These are phyloP conservation scores for Trifolium pratense DNA, from an alignment of 306 rosid genomes.

Conservation along the genomic window DNA sequence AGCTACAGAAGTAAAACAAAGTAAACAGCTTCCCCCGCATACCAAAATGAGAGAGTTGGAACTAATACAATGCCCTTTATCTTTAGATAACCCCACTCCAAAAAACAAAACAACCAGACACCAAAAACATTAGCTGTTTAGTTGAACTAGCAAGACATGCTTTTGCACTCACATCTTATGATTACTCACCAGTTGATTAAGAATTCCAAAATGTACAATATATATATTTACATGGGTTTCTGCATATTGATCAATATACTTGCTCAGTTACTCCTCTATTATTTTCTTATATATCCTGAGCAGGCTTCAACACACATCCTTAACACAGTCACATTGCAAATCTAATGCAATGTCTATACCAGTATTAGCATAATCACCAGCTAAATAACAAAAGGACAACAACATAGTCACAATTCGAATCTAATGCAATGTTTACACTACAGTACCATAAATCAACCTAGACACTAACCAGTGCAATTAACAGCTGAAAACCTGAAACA, in stretches of 20 bases:
- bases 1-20: slow-evolving; percentile 3
- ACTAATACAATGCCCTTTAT: not conserved
- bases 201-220: slow-evolving; percentile 24
- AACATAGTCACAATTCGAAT: not conserved
- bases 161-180: not conserved
- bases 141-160: not conserved
- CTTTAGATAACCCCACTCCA: not conserved
- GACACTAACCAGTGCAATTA: slow-evolving; percentile 31
- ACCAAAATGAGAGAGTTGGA: not conserved
- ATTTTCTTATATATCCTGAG: slow-evolving; percentile 26
- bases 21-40: not conserved
- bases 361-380: slow-evolving; percentile 16
- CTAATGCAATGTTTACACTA: slow-evolving; percentile 10
- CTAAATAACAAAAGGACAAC: not conserved
- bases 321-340: not conserved
- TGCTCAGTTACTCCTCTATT: slow-evolving; percentile 17
- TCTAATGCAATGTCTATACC: slow-evolving; percentile 16
- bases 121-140: not conserved
- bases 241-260: not conserved
- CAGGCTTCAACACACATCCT: slow-evolving; percentile 32
- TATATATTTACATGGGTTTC: not conserved
- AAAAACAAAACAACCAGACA: not conserved
- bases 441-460: slow-evolving; percentile 11
- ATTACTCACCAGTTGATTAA: slow-evolving; percentile 5
- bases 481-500: slow-evolving; percentile 18